phyloP scores from a whole-genome alignment of 176 grass and related monocot species.

The Zea luxurians region DNA sequence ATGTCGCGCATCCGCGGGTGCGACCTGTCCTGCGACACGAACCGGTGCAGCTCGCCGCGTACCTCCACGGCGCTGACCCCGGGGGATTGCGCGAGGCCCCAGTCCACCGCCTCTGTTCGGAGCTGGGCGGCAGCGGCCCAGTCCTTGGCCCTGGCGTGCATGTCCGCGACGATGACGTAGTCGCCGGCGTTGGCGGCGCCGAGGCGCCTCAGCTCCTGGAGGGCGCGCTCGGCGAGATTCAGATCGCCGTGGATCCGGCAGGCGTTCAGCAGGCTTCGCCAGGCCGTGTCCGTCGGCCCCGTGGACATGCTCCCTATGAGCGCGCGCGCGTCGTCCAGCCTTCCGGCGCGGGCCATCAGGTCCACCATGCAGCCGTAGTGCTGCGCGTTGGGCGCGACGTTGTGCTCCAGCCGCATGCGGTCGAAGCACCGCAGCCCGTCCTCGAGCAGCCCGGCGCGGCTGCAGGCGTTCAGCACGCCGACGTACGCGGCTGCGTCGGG shows the following conservation, averaged over 20 bases:
- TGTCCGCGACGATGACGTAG: conserved; percentile 69
- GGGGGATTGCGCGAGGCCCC: conserved; percentile 42
- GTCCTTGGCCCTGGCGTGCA: conserved; percentile 53
- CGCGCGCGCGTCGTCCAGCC: conserved; percentile 50
- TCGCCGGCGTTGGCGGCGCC: conserved; percentile 51
- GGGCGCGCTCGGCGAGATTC: conserved; percentile 41
- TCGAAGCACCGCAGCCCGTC: conserved; percentile 80
- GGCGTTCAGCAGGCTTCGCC: conserved; percentile 74
- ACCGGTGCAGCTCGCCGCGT: conserved; percentile 62
- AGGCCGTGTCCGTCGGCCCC: conserved; percentile 51
- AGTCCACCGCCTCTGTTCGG: conserved; percentile 46
- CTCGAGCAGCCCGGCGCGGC: conserved; percentile 61
- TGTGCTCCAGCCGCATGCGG: conserved; percentile 70
- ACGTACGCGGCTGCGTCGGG: conserved; percentile 73
- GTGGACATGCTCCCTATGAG: conserved; percentile 65
- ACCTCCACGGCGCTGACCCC: conserved; percentile 78
- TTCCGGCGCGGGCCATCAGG: conserved; percentile 62
- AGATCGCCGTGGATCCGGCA: conserved; percentile 65
- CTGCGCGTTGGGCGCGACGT: conserved; percentile 55
- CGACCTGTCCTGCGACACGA: conserved; percentile 67
- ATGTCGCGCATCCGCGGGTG: conserved; percentile 53
- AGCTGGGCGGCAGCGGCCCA: conserved; percentile 39
- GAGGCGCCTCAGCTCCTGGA: conserved; percentile 42
- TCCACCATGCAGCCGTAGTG: conserved; percentile 88
- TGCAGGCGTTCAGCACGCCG: conserved; percentile 68